Evolutionary conservation across 164 flowering plant species (phyloP).

Genomic region (Chimonanthus salicifolius): DNA sequence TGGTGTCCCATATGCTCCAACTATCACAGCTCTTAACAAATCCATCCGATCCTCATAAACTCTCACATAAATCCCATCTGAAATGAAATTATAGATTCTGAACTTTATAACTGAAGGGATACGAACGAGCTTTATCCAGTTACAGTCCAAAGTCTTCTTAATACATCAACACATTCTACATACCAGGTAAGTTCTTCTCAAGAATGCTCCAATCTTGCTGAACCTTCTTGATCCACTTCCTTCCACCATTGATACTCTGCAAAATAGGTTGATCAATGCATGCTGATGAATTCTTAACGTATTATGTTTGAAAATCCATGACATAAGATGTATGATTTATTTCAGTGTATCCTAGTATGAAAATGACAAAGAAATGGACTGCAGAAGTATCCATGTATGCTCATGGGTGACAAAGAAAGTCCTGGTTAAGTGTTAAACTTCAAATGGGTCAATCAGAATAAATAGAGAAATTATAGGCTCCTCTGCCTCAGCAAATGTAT

Average conservation of each 20-base stretch:
- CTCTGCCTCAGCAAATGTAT: not conserved
- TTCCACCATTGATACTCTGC: slow-evolving; percentile 57
- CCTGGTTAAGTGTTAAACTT: too few relatives aligned
- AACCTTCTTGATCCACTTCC: slow-evolving; percentile 91
- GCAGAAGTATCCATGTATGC: not conserved
- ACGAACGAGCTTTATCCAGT: not conserved
- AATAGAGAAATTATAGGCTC: not conserved
- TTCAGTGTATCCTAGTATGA: not conserved
- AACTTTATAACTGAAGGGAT: not conserved
- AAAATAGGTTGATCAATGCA: slow-evolving; percentile 10
- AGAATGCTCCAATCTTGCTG: slow-evolving; percentile 98
- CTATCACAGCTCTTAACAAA: slow-evolving; percentile 86
- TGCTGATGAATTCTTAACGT: not conserved
- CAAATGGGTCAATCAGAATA: not conserved
- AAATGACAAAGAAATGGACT: too few relatives aligned
- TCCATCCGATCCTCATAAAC: slow-evolving; percentile 99
- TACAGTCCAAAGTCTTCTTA: not conserved
- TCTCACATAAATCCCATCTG: slow-evolving; percentile 87
- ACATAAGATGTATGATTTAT: not conserved
- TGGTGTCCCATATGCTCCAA: slow-evolving; percentile 98
- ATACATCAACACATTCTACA: not conserved
- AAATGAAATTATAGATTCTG: slow-evolving; percentile 7
- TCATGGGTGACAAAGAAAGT: too few relatives aligned
- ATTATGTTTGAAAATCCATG: not conserved
- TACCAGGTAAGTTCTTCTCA: slow-evolving; percentile 92